Base-by-base conservation (phyloP, 2,329 filamentous ascomycete genomes). In the Aspergillus chevalieri region DNA sequence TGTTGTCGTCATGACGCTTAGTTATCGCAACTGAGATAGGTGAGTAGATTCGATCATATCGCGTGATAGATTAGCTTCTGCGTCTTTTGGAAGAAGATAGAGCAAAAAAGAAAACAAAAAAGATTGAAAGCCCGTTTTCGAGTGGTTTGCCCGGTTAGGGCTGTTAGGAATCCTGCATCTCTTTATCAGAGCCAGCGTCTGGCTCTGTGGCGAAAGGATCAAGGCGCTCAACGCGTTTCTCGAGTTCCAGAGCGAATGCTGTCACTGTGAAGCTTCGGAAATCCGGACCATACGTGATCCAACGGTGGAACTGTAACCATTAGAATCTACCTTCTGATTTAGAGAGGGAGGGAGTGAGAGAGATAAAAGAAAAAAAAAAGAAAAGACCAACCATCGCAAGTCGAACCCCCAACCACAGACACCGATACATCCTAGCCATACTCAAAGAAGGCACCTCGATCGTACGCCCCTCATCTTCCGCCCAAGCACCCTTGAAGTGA, bases 401-500 rank as follows among this genome's bases (percentile, higher is more conserved):
- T 21, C 67, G 61, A 28, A 66, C 58, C n/a, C 70, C 73, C 41
- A 79, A 63, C 66, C 74, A 79, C 10, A 81, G 61, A 47, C 79
- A 77, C 36, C 79, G 68, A 52, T 80, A 76, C 22, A 67, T 71
- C 24, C 80, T 70, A n/a, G 70, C 64, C 21, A 71, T 68, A 12
- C 71, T 69, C 33, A 77, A 75, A 19, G 73, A 77, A 1, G 74
- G 69, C 4, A 74, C 63, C 55, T 82, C 78, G 14, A 79, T 67
- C 33, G 71, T 67, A 3, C 80, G 69, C 49, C 79, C 78, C 43
- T 82, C 77, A 43, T 83, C 78, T 50, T 82, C 78, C 34, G 72
- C 67, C 44, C 74, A 69, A 1, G 70, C 67, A 17, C 68, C 66
- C 2, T 65, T 53, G 55, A 84, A 83, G 67, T 79, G 83, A 3